Evolutionary conservation across 2,329 filamentous ascomycete species (phyloP), one percentile per base, ranked within the genome.

Genomic region (Fusarium cicatricum): DNA sequence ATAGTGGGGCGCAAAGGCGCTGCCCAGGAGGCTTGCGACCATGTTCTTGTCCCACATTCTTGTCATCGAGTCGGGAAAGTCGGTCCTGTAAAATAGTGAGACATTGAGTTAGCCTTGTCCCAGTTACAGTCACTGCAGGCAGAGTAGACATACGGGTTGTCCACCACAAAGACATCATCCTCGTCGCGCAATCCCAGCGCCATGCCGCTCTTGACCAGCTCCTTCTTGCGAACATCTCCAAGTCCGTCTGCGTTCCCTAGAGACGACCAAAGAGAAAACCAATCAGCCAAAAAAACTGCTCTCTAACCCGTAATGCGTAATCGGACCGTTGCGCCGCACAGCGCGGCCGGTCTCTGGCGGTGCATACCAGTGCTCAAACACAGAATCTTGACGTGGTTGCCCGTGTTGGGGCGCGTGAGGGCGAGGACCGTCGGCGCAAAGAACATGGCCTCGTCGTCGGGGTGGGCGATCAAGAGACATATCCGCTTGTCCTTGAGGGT

Each of bases 401-500:
- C 90, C 16, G 89, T 82, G 55, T 88, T 85, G 4, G 92, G 91
- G 12, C 85, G 82, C 15, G 92, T 94, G 53, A 99, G 84, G n/a
- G 90, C 87, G 67, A 96, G 82, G 12, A 98, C 82, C 1, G 92
- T 90, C 0, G 95, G 95, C 60, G 92, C 87, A 77, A 99, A 99
- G 82, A 99, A 99, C 95, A 99, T 99, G 74, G 94, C 95, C 80
- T 99, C 95, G 71, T 99, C 95, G 76, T 99, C 95, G 0, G 95
- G 95, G 77, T 99, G 95, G 17, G 95, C 95, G 70, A 99, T 98
- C 50, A 99, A 82, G 48, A 99, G 84, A 72, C 91, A 90, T 71
- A 99, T 92, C 70, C 91, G 87, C 82, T 96, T 96, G 78, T 91
- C 89, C 66, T 81, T 82, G 60, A 97, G 79, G 38, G 79, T 83